Conservation (phyloP, 768 basidiomycete genomes). For the Porpolomopsis calyptriformis region DNA sequence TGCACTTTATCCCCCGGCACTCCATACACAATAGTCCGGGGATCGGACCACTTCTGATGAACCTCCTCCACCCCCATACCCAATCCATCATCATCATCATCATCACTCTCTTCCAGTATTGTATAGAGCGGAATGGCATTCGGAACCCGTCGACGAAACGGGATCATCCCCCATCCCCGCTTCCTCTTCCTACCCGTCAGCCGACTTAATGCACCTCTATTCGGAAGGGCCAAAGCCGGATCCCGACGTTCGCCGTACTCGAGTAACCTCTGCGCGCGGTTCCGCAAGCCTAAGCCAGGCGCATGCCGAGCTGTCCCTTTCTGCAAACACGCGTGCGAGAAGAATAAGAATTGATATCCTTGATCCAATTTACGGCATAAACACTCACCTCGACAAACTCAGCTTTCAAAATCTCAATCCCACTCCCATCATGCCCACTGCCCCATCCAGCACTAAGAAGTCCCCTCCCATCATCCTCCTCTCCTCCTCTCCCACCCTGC, state of each 20-base stretch:
- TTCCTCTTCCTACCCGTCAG: conserved; percentile 35
- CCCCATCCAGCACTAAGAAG: conserved; percentile 68
- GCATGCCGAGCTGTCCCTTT: conserved; percentile 38
- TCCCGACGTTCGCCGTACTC: conserved; percentile 57
- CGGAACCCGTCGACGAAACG: conserved; percentile 22
- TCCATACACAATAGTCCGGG: conserved; percentile 27
- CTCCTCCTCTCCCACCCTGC: conserved; percentile 18
- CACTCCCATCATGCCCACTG: conserved; percentile 68
- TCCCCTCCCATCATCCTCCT: conserved; percentile 49
- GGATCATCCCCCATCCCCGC: conserved; percentile 17
- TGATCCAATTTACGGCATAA: conserved; percentile 5
- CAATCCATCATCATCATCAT: conserved; percentile 11
- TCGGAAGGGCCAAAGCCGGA: conserved; percentile 31
- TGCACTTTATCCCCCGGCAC: conserved; percentile 26
- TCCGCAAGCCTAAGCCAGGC: conserved; percentile 46
- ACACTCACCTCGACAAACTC: conserved; percentile 51
- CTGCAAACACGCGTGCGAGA: conserved; percentile 21
- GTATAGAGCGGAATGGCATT: conserved; percentile 29
- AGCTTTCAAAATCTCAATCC: conserved; percentile 57
- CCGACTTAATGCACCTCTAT: conserved; percentile 19
- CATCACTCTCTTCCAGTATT: conserved; percentile 28
- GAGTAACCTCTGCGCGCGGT: conserved; percentile 52
- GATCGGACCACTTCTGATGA: conserved; percentile 9
- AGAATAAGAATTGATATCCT: not conserved
- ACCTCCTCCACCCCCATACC: conserved; percentile 15